Evolutionary conservation across 208 protist genomes (phyloP), one percentile per base, ranked within the genome.

Genomic region (Lotmaria passim): DNA sequence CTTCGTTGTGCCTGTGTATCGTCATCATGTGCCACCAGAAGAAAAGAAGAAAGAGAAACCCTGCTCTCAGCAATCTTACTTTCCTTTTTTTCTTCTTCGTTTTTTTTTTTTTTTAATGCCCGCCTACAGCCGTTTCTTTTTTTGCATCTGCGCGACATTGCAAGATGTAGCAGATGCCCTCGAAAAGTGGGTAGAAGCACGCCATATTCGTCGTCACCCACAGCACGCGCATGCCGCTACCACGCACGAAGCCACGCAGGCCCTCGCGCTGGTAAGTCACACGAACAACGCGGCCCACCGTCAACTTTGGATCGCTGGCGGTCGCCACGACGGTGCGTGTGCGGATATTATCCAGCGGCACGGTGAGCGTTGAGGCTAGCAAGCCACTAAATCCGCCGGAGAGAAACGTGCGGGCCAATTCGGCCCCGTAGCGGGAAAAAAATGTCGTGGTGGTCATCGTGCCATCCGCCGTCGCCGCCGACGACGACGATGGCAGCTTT

Each of bases 141-240:
- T 46, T 19, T 15, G 52, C 30, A 26, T 44, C 34, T 15, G 31
- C 31, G 5, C 62, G 47, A 7, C 56, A 19, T 52, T 69, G 33
- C 55, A 70, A 19, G 39, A 83, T 31, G n/a, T 65, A 63, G 31
- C 74, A 70, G 23, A 80, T 66, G 11, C 75, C 36, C 56, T 95
- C 87, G 68, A 90, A 93, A 0, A 92, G 36, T 14, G 90, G 90
- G 38, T 93, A 93, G 70, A 93, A 95, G 21, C 83, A 59, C 8
- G 86, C 83, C 87, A 93, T 89, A 75, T 95, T 95, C 10, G 71
- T 53, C 12, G 86, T 87, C 50, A 95, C 87, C 86, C 87, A 95
- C 34, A 95, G 38, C 56, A 93, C 79, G 41, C 90, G 87, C 62
- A 83, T 85, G 23, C 50, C 63, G 2, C 79, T 85, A 24, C 90